Base-by-base conservation (phyloP, 768 basidiomycete genomes). In the Amanita rimosa region DNA sequence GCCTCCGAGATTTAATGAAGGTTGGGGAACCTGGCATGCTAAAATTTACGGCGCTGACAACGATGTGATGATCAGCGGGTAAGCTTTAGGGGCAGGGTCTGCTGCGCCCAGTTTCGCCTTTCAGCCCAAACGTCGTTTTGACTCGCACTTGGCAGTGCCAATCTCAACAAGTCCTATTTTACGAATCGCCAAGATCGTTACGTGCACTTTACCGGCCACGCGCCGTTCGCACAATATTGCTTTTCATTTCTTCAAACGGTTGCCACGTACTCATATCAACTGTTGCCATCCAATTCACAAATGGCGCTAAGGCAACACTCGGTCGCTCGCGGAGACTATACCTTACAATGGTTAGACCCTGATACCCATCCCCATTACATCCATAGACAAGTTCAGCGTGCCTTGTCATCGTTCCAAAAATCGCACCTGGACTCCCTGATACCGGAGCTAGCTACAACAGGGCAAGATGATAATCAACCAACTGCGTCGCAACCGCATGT, bases 11-110 rank as follows among this genome's bases (percentile, higher is more conserved):
- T 96, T 91, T 66, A 95, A 99, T 57, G 96, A 99, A 67, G 96
- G 94, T 1, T 98, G 93, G 88, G 95, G 94, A 0, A 91, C 94
- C 1, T 97, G 94, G 94, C 96, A 98, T 62, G 85, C 90, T 3
- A 99, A 99, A 65, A 76, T 93, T 49, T 99, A 99, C 59, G 92
- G 91, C 16, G 83, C 77, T 0, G 96, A 99, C 61, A 83, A 97
- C 59, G 81, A 94, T 46, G 75, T 99, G 37, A 80, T 99, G 62
- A 80, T 99, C 52, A 90, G 81, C 57, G 96, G 96, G 95, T 95
- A 50, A 44, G 72, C 68, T 36, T 27, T 13, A 6, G 16, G 24
- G 27, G 39, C 48, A 41, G 33, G 19, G 26, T 27, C 5, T n/a
- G n/a, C 22, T n/a, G 17, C 44, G 13, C 17, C 46, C 39, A 29